Evolutionary conservation across 2,329 filamentous ascomycete genomes (phyloP), one percentile per base, ranked within the genome.

Genomic region (Tricladium varicosporioides): DNA sequence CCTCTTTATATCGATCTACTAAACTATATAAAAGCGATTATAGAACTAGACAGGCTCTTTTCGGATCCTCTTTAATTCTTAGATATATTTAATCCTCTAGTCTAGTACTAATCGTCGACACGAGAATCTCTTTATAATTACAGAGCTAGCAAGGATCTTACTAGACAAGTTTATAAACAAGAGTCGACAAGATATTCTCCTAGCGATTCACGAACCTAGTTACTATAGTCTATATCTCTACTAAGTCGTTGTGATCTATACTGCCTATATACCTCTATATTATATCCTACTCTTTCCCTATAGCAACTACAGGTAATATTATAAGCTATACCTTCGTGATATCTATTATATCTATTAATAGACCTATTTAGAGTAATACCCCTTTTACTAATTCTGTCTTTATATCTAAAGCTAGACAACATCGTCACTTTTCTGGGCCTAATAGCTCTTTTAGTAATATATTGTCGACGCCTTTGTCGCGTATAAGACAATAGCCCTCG

Each of bases 31-130:
- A 11, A 31, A 56, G 27, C 54, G 48, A 5, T 19, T 56, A 2
- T 15, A 40, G 14, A 22, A 4, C 48, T 33, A 53, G 22, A 5
- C 22, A 10, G n/a, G 11, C 11, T 4, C 5, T 40, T 40, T 40
- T 40, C n/a, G n/a, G n/a, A n/a, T 40, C 36, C 36, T 40, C 36
- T 40, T 40, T 5, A 40, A n/a, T 10, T 10, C 11, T 5, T 40
- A 40, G 36, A 60, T 60, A 22, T 44, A 27, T 3, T 46, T 57
- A 16, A 18, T 60, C 10, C 10, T 40, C 10, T 40, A 40, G n/a
- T 40, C 11, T 5, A n/a, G 36, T 2, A 10, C 36, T 5, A 10
- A 40, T 10, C 9, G 36, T 4, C 36, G 36, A 2, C 11, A 40
- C 2, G n/a, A 40, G 36, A 40, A 40, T 10, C 36, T 40, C 36